Evolutionary conservation across 176 grass and related monocot genomes (phyloP).

Genomic region (Melocanna baccifera): DNA sequence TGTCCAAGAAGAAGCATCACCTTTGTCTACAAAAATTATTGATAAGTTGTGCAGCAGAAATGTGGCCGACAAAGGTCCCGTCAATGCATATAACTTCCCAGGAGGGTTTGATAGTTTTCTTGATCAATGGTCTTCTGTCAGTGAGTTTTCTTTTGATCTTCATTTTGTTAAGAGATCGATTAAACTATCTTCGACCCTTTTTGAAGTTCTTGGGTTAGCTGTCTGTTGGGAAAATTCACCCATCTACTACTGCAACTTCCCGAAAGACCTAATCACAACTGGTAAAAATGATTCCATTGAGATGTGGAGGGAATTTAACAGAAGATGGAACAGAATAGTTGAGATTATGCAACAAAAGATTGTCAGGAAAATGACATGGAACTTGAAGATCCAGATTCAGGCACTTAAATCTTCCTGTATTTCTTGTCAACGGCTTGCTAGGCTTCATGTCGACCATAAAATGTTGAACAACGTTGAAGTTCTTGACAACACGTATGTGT

Average conservation of each 20-base stretch:
- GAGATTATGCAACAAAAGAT: conserved; percentile 62
- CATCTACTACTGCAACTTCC: conserved; percentile 82
- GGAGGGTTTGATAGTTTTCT: conserved; percentile 83
- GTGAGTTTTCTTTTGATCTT: conserved; percentile 84
- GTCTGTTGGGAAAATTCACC: conserved; percentile 89
- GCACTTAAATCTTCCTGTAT: conserved; percentile 75
- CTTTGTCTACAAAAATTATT: conserved; percentile 26
- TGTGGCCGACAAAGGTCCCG: conserved; percentile 58
- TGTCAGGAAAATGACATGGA: conserved; percentile 78
- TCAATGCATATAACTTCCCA: conserved; percentile 61
- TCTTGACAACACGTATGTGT: conserved; percentile 66
- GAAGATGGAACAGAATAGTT: conserved; percentile 67
- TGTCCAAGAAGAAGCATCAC: conserved; percentile 34
- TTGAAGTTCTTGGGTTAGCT: conserved; percentile 84
- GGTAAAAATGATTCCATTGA: conserved; percentile 45
- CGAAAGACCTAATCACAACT: conserved; percentile 62
- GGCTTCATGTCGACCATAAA: conserved; percentile 51
- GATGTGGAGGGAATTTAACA: conserved; percentile 47
- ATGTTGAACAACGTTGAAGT: conserved; percentile 57
- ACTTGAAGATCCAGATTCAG: conserved; percentile 90
- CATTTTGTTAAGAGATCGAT: conserved; percentile 67
- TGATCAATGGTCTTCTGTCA: conserved; percentile 63
- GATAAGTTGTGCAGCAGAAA: conserved; percentile 21
- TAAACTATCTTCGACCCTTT: conserved; percentile 36
- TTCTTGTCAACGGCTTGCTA: conserved; percentile 68